Evolutionary conservation across 192 early-diverging fungal genomes (phyloP).

Genomic region (Oehlia diaphana): DNA sequence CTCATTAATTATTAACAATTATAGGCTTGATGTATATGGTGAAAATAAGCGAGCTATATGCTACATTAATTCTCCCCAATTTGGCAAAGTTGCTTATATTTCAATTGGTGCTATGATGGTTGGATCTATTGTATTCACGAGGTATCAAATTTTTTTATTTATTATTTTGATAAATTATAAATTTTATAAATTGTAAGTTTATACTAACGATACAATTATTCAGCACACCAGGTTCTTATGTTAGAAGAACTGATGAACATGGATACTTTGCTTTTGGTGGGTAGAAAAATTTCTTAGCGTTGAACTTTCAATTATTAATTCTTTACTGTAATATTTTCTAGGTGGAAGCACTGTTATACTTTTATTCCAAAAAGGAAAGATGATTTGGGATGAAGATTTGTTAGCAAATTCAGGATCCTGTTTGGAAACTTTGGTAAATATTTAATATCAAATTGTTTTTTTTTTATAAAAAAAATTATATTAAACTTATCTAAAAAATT

Average conservation of each 20-base stretch:
- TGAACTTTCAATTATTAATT: not conserved
- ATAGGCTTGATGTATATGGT: conserved; percentile 70
- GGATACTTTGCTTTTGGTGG: conserved; percentile 78
- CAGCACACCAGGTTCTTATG: conserved; percentile 30
- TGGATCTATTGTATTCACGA: conserved; percentile 70
- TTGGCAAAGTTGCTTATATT: conserved; percentile 71
- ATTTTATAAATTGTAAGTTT: not conserved
- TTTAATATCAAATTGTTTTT: not conserved
- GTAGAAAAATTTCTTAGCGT: not conserved
- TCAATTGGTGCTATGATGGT: conserved; percentile 87
- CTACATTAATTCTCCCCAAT: conserved; percentile 59
- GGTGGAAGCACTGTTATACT: conserved; percentile 72
- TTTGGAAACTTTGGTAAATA: conserved; percentile 70
- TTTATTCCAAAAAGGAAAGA: conserved; percentile 60
- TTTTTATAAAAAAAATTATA: not conserved
- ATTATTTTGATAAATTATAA: not conserved
- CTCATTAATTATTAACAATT: not conserved
- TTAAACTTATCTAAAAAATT: not conserved
- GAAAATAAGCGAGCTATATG: conserved; percentile 74
- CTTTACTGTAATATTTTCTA: not conserved
- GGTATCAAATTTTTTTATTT: conserved; percentile 25
- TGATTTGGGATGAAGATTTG: conserved; percentile 72
- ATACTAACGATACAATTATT: not conserved
- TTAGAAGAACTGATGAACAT: conserved; percentile 71
- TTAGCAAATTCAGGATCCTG: conserved; percentile 58